A percentile compares a stretch with the other conserved stretches of the same genome.
phyloP scores from a whole-genome alignment of 306 rosid species.

The Cyamopsis tetragonoloba region DNA sequence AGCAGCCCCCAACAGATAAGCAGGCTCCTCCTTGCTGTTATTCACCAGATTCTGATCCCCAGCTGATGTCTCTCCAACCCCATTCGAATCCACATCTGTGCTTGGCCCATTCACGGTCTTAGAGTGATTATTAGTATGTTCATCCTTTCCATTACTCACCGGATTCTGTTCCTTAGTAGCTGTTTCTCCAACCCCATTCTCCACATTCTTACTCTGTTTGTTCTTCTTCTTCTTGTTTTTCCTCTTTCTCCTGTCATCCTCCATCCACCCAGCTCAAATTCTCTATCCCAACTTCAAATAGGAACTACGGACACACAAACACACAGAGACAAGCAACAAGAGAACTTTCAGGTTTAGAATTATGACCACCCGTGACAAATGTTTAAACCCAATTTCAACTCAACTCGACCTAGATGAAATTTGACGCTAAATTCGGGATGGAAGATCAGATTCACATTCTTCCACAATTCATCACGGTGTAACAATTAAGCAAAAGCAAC shows the following conservation, averaged over 20 bases:
- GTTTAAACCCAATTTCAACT: conserved; percentile 5
- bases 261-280: conserved; percentile 43
- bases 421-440: conserved; percentile 10
- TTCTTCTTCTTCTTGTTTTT: conserved; percentile 56
- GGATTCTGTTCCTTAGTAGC: conserved; percentile 19
- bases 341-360: conserved; percentile 18
- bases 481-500: neutral
- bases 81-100: conserved; percentile 13
- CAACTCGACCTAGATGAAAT: conserved; percentile 8
- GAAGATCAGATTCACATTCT: conserved; percentile 25
- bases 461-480: neutral
- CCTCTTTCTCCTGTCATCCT: conserved; percentile 55
- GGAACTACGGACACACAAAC: conserved; percentile 21
- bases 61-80: conserved; percentile 23
- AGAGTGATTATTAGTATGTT: conserved; percentile 17
- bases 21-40: conserved; percentile 34
- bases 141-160: conserved; percentile 34
- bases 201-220: conserved; percentile 47
- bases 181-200: conserved; percentile 29
- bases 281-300: conserved; percentile 22
- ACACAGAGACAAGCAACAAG: neutral
- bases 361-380: neutral
- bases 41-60: conserved; percentile 19
- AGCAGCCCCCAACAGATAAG: conserved; percentile 19
- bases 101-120: conserved; percentile 13